phyloP scores from a whole-genome alignment of 148 eudicot species.

The Tetragonia tetragonoides region DNA sequence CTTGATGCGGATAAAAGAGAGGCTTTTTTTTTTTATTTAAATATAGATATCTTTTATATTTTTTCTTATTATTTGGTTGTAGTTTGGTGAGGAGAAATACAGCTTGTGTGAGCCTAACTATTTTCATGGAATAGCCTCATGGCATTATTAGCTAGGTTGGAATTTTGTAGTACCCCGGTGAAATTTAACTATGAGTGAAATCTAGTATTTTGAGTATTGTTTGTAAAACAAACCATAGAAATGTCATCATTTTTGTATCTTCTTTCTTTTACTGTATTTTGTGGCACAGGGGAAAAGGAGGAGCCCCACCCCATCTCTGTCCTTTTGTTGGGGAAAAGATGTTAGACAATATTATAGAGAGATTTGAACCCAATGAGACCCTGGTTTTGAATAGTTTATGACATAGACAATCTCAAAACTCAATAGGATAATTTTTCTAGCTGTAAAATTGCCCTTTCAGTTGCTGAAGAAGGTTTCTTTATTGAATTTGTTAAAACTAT shows the following conservation, averaged over 20 bases:
- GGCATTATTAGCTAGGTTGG: not conserved
- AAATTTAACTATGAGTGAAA: not conserved
- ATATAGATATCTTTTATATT: not conserved
- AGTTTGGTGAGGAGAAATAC: slow-evolving; percentile 8
- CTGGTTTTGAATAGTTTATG: slow-evolving; percentile 5
- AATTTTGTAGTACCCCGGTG: not conserved
- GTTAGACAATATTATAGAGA: not conserved
- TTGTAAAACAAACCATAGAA: not conserved
- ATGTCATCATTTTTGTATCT: not conserved
- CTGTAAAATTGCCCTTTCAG: slow-evolving; percentile 19
- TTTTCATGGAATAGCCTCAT: not conserved
- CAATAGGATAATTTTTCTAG: slow-evolving; percentile 3
- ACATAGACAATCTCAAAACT: slow-evolving; percentile 4
- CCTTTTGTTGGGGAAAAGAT: not conserved
- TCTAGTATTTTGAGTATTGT: not conserved
- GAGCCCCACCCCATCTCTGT: not conserved
- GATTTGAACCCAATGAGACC: slow-evolving; percentile 1
- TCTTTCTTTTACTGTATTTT: not conserved
- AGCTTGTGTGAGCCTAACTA: not conserved
- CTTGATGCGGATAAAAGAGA: not conserved
- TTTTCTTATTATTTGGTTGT: not conserved
- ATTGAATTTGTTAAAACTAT: slow-evolving; percentile 17
- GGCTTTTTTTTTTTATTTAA: not conserved
- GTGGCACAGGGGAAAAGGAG: not conserved
- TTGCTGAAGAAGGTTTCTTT: slow-evolving; percentile 8